phyloP scores from a whole-genome alignment of 192 early-diverging fungal genomes.

The Ambispora gerdemannii region DNA sequence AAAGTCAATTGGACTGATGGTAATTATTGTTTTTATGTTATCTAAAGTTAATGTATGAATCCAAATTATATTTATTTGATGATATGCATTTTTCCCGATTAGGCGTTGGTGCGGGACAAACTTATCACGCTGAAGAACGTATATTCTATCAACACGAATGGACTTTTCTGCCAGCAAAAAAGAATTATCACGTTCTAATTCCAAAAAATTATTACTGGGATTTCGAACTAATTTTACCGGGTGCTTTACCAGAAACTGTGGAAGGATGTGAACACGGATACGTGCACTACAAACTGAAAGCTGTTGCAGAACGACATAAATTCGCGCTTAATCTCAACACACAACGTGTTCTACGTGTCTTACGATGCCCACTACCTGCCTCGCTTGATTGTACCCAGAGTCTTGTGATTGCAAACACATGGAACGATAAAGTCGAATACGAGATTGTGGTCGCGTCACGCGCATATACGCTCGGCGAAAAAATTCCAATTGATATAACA shows the following conservation, averaged over 20 bases:
- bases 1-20: conserved; percentile 45
- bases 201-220: conserved; percentile 40
- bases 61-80: background rate
- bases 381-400: conserved; percentile 48
- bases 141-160: conserved; percentile 50
- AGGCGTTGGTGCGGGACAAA: conserved; percentile 26
- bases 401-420: conserved; percentile 50
- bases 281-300: conserved; percentile 49
- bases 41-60: background rate
- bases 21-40: conserved; percentile 14
- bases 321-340: conserved; percentile 49
- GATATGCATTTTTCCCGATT: background rate
- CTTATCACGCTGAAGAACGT: conserved; percentile 32
- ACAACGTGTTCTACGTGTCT: conserved; percentile 37
- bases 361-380: conserved; percentile 46
- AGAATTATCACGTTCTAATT: conserved; percentile 34
- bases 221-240: conserved; percentile 56
- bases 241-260: conserved; percentile 57
- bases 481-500: conserved; percentile 45
- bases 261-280: conserved; percentile 45
- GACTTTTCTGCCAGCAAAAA: conserved; percentile 46
- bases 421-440: conserved; percentile 53
- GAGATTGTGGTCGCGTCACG: conserved; percentile 52
- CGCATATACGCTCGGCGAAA: conserved; percentile 50
- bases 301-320: conserved; percentile 48